Evolutionary conservation across 1,284 basidiomycete species (phyloP).

Genomic region (Ustilago loliicola): DNA sequence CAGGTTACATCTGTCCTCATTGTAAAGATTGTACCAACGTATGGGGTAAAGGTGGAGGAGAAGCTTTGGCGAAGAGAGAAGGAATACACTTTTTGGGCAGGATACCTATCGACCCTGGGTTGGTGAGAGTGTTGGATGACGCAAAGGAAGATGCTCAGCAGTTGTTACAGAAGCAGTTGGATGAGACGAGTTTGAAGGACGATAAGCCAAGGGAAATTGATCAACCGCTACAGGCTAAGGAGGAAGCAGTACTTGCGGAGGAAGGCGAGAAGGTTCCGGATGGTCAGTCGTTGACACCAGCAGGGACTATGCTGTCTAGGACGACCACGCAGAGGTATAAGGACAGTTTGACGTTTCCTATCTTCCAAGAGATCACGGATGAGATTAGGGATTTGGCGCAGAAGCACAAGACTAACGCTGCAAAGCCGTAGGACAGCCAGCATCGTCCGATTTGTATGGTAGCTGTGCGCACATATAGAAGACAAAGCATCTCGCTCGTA

Average conservation of each 20-base stretch:
- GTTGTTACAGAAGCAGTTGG: constrained; percentile 19
- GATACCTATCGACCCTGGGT: constrained; percentile 91
- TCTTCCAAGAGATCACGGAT: constrained; percentile 64
- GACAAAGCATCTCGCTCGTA: background rate
- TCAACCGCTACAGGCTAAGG: constrained; percentile 15
- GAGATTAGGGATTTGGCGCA: constrained; percentile 37
- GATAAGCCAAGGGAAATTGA: constrained; percentile 13
- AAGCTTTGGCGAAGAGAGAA: constrained; percentile 79
- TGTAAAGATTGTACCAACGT: constrained; percentile 89
- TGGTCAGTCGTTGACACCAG: constrained; percentile 16
- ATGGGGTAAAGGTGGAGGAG: constrained; percentile 93
- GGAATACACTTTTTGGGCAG: constrained; percentile 85
- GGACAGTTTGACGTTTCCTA: constrained; percentile 63
- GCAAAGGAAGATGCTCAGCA: constrained; percentile 70
- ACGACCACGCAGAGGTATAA: constrained; percentile 64
- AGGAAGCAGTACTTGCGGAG: background rate
- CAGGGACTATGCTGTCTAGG: constrained; percentile 58
- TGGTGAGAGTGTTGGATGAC: constrained; percentile 88
- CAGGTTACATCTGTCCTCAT: constrained; percentile 92
- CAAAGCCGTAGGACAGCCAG: background rate
- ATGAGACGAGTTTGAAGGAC: constrained; percentile 6
- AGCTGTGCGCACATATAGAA: background rate
- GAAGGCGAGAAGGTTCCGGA: background rate
- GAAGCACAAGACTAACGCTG: constrained; percentile 11
- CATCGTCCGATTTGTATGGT: background rate